A percentile compares a stretch with the other conserved stretches of the same genome.
These are phyloP conservation scores for Fusarium subtropicale DNA, from an alignment of 2,329 filamentous ascomycete species.

Conservation along the genomic window DNA sequence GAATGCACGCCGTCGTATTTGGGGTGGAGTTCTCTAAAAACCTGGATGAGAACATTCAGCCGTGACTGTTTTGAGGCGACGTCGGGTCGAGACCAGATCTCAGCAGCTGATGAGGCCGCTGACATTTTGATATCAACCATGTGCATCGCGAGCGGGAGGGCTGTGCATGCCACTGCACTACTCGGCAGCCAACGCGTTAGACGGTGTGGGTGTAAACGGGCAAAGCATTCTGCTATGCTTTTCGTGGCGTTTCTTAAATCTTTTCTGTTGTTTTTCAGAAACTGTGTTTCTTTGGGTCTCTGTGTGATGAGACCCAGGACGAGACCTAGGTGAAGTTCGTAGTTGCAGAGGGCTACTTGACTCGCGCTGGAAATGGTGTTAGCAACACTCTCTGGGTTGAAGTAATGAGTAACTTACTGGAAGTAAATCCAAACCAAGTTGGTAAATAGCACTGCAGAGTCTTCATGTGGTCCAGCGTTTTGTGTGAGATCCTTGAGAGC, in stretches of 20 bases:
- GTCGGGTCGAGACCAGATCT: conserved; percentile 25
- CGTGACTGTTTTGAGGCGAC: conserved; percentile 34
- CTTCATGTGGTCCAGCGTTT: conserved; percentile 12
- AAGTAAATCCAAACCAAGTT: conserved; percentile 43
- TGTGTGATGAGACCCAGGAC: conserved; percentile 21
- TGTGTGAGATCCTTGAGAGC: conserved; percentile 16
- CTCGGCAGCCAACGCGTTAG: conserved; percentile 36
- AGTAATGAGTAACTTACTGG: conserved; percentile 8
- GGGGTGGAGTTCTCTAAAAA: conserved; percentile 33
- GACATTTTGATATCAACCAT: conserved; percentile 38
- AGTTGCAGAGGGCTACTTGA: conserved; percentile 35
- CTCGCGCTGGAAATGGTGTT: conserved; percentile 10
- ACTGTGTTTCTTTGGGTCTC: conserved; percentile 10
- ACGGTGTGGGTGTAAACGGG: conserved; percentile 18
- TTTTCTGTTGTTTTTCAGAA: conserved; percentile 31
- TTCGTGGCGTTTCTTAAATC: conserved; percentile 31
- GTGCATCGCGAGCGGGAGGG: conserved; percentile 36
- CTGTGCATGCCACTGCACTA: conserved; percentile 38
- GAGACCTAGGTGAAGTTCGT: conserved; percentile 36
- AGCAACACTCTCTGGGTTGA: accelerated
- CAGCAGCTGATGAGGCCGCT: conserved; percentile 16
- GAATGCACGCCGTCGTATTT: conserved; percentile 40
- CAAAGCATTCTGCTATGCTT: conserved; percentile 34
- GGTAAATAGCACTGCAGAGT: conserved; percentile 33
- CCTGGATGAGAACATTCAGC: conserved; percentile 37